Evolutionary conservation across 176 grass and related monocot species (phyloP).

Genomic region (Leersia perrieri): DNA sequence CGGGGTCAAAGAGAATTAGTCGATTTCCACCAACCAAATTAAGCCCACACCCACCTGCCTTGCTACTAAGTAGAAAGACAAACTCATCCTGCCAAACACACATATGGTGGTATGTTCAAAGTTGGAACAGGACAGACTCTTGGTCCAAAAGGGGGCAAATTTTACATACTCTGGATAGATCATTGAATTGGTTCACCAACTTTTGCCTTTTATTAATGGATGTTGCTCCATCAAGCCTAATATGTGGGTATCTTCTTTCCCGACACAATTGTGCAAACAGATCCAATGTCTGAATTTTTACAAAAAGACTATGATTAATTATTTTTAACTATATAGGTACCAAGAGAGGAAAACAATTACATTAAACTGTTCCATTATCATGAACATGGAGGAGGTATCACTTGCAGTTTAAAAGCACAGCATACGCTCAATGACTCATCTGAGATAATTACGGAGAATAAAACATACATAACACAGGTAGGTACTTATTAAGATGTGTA

Average conservation of each 20-base stretch:
- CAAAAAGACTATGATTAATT: conserved; percentile 20
- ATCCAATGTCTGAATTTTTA: conserved; percentile 73
- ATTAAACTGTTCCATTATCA: conserved; percentile 2
- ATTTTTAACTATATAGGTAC: conserved; percentile 17
- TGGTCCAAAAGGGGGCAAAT: not conserved
- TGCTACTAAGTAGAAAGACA: conserved; percentile 91
- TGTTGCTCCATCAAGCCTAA: conserved; percentile 93
- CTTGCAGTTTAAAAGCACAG: not conserved
- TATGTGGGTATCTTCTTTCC: conserved; percentile 88
- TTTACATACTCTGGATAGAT: conserved; percentile 74
- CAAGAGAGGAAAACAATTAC: conserved; percentile 12
- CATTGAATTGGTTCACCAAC: conserved; percentile 87
- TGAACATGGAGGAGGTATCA: conserved; percentile 23
- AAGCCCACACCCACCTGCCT: conserved; percentile 98
- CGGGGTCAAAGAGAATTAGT: conserved; percentile 92
- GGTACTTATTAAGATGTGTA: conserved; percentile 6
- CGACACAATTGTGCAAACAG: conserved; percentile 96
- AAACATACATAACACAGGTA: not conserved
- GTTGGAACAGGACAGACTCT: not conserved
- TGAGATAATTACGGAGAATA: conserved; percentile 12
- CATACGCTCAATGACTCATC: not conserved
- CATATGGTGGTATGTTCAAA: conserved; percentile 28
- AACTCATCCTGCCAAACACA: conserved; percentile 78
- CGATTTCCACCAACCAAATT: conserved; percentile 98
- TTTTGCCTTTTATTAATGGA: conserved; percentile 98